phyloP scores from a whole-genome alignment of 352 stramenopile species.

The Pythium periplocum region DNA sequence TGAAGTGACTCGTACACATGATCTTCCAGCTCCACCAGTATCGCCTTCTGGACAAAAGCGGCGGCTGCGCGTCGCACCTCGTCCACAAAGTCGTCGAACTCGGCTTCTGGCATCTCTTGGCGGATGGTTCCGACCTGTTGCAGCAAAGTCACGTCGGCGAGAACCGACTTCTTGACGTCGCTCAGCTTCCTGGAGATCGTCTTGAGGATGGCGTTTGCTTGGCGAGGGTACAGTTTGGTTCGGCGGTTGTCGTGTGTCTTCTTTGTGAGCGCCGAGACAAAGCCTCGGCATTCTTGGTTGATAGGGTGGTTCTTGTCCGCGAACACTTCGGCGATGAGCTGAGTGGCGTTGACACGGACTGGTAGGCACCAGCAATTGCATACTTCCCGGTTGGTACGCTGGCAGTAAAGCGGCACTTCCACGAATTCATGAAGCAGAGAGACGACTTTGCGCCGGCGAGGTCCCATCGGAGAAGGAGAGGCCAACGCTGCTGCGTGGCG shows the following conservation, averaged over 20 bases:
- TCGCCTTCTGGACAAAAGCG: slow-evolving; percentile 38
- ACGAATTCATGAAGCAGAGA: slow-evolving; percentile 56
- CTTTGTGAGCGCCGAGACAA: slow-evolving; percentile 30
- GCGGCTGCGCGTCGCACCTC: slow-evolving; percentile 53
- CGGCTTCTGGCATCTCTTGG: slow-evolving; percentile 29
- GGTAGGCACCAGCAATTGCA: slow-evolving; percentile 35
- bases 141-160: slow-evolving; percentile 34
- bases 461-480: slow-evolving; percentile 44
- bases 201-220: slow-evolving; percentile 42
- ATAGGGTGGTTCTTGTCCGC: slow-evolving; percentile 23
- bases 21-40: slow-evolving; percentile 56
- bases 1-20: slow-evolving; percentile 52
- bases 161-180: slow-evolving; percentile 41
- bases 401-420: slow-evolving; percentile 36
- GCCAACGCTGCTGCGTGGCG: slow-evolving; percentile 56
- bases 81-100: slow-evolving; percentile 58
- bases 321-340: slow-evolving; percentile 46
- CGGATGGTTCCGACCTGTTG: slow-evolving; percentile 25
- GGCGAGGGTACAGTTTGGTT: slow-evolving; percentile 28
- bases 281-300: slow-evolving; percentile 26
- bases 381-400: slow-evolving; percentile 31
- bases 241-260: slow-evolving; percentile 37
- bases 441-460: slow-evolving; percentile 42
- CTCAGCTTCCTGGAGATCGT: slow-evolving; percentile 46
- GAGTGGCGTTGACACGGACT: slow-evolving; percentile 33